A percentile compares a stretch with the other conserved stretches of the same genome.
phyloP scores from a whole-genome alignment of 768 basidiomycete genomes.

The Pleurotus platypus region DNA sequence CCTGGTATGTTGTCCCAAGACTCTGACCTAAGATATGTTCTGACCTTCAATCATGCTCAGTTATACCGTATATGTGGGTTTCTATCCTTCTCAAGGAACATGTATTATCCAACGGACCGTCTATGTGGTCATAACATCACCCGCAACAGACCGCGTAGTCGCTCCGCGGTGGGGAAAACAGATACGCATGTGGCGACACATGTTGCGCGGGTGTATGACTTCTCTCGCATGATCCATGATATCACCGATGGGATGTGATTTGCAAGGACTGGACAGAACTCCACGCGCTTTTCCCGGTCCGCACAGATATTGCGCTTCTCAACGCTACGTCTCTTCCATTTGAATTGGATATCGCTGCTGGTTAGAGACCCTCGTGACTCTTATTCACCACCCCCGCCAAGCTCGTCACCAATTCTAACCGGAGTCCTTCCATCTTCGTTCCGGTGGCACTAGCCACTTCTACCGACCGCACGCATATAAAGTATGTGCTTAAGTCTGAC shows the following conservation, averaged over 20 bases:
- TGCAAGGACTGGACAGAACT: no score
- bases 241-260: not conserved
- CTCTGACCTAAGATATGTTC: no score
- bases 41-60: no score
- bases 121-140: no score
- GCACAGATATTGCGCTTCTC: not conserved
- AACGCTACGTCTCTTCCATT: not conserved
- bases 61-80: no score
- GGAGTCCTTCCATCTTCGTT: not conserved
- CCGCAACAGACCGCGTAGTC: no score
- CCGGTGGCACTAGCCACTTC: not conserved
- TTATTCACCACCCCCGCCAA: not conserved
- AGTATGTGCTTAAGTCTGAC: not conserved
- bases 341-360: not conserved
- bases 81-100: no score
- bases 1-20: no score
- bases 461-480: not conserved
- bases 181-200: no score
- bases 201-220: not conserved
- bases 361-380: not conserved
- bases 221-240: not conserved
- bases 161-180: no score
- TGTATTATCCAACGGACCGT: no score
- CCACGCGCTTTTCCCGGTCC: not conserved
- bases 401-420: not conserved